Conservation (phyloP, 169 alveolate genomes). For the Plasmodium cynomolgi region DNA sequence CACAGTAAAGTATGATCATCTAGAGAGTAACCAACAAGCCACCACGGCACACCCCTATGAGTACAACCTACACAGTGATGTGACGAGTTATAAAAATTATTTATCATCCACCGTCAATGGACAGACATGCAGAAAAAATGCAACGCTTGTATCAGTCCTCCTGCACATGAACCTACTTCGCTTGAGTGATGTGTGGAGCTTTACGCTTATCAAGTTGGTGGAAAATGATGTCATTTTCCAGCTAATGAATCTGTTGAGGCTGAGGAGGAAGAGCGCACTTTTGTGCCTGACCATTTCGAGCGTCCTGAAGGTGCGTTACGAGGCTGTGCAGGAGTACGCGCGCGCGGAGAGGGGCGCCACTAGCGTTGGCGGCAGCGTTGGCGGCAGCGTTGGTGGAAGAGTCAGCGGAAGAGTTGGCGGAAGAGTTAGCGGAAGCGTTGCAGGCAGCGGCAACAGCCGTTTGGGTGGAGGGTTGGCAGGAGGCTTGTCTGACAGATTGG, state of each 20-base stretch:
- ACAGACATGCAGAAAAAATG: background rate
- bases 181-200: slow-evolving; percentile 47
- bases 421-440: background rate
- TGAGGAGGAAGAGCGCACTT: slow-evolving; percentile 23
- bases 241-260: slow-evolving; percentile 12
- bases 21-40: background rate
- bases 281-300: slow-evolving; percentile 35
- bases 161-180: slow-evolving; percentile 35
- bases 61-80: slow-evolving; percentile 33
- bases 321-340: background rate
- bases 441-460: background rate
- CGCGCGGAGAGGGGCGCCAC: background rate
- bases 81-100: slow-evolving; percentile 2
- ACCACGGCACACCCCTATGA: background rate
- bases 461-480: background rate
- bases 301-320: slow-evolving; percentile 24
- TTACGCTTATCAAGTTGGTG: background rate
- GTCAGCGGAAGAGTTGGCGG: background rate
- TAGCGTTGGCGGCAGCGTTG: background rate
- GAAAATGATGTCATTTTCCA: slow-evolving; percentile 33
- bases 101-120: background rate
- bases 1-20: slow-evolving; percentile 19
- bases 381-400: background rate
- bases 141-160: background rate
- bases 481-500: background rate